A percentile compares a stretch with the other conserved stretches of the same genome.
Conservation (phyloP, 2,329 filamentous ascomycete species). For the Onygenales sp. region DNA sequence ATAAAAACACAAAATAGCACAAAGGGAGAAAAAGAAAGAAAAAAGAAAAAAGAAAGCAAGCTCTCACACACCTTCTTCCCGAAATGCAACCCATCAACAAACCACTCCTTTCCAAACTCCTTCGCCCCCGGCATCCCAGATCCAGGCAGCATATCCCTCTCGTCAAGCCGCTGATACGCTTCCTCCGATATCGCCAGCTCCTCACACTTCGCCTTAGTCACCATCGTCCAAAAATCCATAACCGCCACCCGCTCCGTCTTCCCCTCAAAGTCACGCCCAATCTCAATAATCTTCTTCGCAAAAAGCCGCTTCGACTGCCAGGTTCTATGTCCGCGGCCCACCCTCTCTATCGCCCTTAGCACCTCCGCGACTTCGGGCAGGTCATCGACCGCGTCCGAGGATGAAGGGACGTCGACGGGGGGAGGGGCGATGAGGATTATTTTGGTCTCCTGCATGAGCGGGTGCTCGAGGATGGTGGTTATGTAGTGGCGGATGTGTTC, state of each 20-base stretch:
- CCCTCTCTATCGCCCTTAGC: slow-evolving; percentile 4
- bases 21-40: background rate
- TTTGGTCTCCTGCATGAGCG: slow-evolving; percentile 22
- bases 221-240: slow-evolving; percentile 24
- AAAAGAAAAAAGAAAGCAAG: background rate
- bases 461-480: slow-evolving; percentile 22
- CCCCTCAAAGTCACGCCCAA: slow-evolving; percentile 23
- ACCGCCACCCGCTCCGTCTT: slow-evolving; percentile 23
- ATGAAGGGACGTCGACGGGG: slow-evolving; percentile 21
- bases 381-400: background rate
- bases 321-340: slow-evolving; percentile 19
- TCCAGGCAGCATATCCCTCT: slow-evolving; percentile 24
- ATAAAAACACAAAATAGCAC: background rate
- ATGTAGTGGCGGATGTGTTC: slow-evolving; percentile 27
- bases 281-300: slow-evolving; percentile 27
- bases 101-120: slow-evolving; percentile 24
- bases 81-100: slow-evolving; percentile 30
- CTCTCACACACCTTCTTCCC: slow-evolving; percentile 12
- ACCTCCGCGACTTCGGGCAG: background rate
- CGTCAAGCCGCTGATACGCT: slow-evolving; percentile 17
- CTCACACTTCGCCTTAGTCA: slow-evolving; percentile 16
- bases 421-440: slow-evolving; percentile 30
- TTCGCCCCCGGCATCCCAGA: slow-evolving; percentile 23
- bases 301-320: slow-evolving; percentile 30
- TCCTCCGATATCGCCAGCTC: slow-evolving; percentile 7